phyloP scores from a whole-genome alignment of 2,329 filamentous ascomycete genomes.

The Arthrobotrys musiformis region DNA sequence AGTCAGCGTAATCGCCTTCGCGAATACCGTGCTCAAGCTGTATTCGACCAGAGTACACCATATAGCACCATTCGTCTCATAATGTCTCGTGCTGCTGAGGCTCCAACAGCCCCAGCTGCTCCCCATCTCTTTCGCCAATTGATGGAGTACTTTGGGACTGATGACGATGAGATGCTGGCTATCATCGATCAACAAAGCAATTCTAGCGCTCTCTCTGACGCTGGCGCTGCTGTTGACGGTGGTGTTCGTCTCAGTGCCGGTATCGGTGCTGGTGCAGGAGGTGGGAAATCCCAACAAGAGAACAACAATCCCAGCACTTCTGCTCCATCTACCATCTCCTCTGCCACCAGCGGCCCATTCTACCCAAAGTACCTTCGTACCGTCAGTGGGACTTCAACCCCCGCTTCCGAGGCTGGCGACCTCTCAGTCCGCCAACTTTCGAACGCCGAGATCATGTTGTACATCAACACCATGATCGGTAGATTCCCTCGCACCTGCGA shows the following conservation, averaged over 20 bases:
- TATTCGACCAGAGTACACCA: slow-evolving; percentile 45
- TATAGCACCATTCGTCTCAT: slow-evolving; percentile 51
- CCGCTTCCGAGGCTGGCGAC: background rate
- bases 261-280: too few relatives aligned
- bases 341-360: too few relatives aligned
- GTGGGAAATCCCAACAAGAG: slow-evolving; percentile 3
- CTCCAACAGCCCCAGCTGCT: slow-evolving; percentile 29
- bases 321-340: background rate
- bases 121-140: slow-evolving; percentile 38
- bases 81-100: slow-evolving; percentile 36
- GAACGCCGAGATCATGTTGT: slow-evolving; percentile 46
- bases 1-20: slow-evolving; percentile 35
- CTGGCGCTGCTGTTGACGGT: background rate
- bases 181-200: slow-evolving; percentile 21
- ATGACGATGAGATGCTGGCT: slow-evolving; percentile 30
- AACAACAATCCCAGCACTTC: background rate
- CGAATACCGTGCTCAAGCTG: slow-evolving; percentile 39
- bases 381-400: slow-evolving; percentile 12
- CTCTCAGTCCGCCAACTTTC: slow-evolving; percentile 20
- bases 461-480: slow-evolving; percentile 46
- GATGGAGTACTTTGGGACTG: slow-evolving; percentile 49
- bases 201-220: too few relatives aligned
- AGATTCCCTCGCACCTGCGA: slow-evolving; percentile 3
- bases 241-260: too few relatives aligned
- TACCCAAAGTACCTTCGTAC: background rate